These are phyloP conservation scores for Falciphora oryzae DNA, from an alignment of 2,329 filamentous ascomycete genomes.

Conservation along the genomic window DNA sequence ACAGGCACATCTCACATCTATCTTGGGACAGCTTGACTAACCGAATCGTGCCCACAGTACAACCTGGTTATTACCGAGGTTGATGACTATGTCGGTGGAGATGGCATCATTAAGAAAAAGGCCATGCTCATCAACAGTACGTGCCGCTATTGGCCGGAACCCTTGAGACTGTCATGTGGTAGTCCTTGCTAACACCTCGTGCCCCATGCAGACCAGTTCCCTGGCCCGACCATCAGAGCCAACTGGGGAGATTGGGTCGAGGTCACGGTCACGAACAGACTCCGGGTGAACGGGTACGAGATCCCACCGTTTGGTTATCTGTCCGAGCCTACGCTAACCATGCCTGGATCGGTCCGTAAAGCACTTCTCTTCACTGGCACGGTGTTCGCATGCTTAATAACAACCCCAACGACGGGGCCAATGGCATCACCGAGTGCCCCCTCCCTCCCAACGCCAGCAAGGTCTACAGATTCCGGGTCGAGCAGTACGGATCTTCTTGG, in stretches of 20 bases:
- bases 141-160: neutral
- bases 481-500: slow-evolving; percentile 32
- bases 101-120: slow-evolving; percentile 15
- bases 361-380: slow-evolving; percentile 42
- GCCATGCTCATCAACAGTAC: slow-evolving; percentile 19
- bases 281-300: slow-evolving; percentile 37
- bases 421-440: slow-evolving; percentile 38
- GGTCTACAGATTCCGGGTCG: slow-evolving; percentile 29
- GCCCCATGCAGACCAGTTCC: slow-evolving; percentile 11
- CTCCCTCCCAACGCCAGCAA: slow-evolving; percentile 27
- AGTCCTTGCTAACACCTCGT: neutral
- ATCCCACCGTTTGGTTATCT: neutral
- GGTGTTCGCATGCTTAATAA: slow-evolving; percentile 38
- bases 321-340: neutral
- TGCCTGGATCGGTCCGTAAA: slow-evolving; percentile 7
- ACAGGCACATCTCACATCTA: no score
- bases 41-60: slow-evolving; percentile 10
- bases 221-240: slow-evolving; percentile 13
- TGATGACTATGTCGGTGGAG: slow-evolving; percentile 16
- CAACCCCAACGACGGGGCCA: slow-evolving; percentile 38
- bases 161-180: neutral
- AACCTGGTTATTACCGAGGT: slow-evolving; percentile 16
- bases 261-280: slow-evolving; percentile 59
- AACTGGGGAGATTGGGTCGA: slow-evolving; percentile 47
- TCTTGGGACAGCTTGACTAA: neutral